Evolutionary conservation across 441 rosid species (phyloP), one percentile per base, ranked within the genome.

Genomic region (Biscutella auriculata): DNA sequence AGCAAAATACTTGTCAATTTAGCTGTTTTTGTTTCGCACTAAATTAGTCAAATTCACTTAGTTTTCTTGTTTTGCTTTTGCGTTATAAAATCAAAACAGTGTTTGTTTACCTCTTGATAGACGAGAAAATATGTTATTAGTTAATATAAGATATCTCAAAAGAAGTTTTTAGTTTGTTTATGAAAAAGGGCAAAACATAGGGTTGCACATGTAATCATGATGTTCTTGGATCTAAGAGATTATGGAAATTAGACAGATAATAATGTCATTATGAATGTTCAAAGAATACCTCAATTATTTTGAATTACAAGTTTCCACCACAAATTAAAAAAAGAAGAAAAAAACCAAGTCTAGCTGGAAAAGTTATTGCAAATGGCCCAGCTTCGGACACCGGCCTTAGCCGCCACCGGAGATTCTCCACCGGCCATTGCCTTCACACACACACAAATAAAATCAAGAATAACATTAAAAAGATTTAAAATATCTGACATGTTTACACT

Each of bases 161-260:
- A 23, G 10, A 6, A 33, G 2, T 11, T 23, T 1, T 46, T 27
- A n/a, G 11, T 52, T 41, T 28, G 14, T 15, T 43, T 25, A 13
- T 27, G 43, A 13, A 62, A 47, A 56, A 43, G 54, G 40, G n/a
- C 16, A 8, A 59, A 68, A 60, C 68, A 62, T 12, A 56, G 48
- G 37, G 48, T 68, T 68, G 73, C 73, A 19, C 23, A 19, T 68
- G 73, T 50, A 68, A 68, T 62, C 60, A 68, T 62, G 53, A 68
- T 68, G 67, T 68, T 68, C 41, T 62, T 56, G 59, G 66, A 67
- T 60, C 62, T 19, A 9, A 62, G 47, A 32, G 49, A 55, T 40
- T 55, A 47, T 34, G 14, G 55, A 19, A 49, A 45, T 45, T 52
- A 27, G 67, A 48, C 48, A 48, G 34, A 55, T 33, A 53, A 53